Evolutionary conservation across 2,329 filamentous ascomycete species (phyloP), one percentile per base, ranked within the genome.

Genomic region (Trichoderma afroharzianum): DNA sequence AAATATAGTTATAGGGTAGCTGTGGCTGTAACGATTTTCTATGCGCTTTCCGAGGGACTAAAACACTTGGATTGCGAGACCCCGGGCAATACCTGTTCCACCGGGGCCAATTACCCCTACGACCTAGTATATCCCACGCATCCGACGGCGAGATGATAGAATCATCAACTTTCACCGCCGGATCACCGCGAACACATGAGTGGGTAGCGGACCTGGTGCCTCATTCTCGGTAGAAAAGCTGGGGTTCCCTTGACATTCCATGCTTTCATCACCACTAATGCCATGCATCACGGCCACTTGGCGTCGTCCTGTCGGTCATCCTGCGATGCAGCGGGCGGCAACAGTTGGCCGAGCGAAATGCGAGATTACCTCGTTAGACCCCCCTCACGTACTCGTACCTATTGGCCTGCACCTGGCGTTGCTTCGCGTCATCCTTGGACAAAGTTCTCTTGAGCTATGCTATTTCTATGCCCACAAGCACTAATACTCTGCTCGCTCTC

Each of bases 121-220:
- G n/a, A n/a, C n/a, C n/a, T n/a, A n/a, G n/a, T n/a, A 67, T 57
- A 59, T 57, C 30, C 63, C 63, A 70, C 50, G 68, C 50, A 66
- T 43, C 58, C 55, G 36, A 71, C 61, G 55, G 68, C 50, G 39
- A 30, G 68, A 72, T 28, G 47, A 72, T 71, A 28, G 59, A 14
- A 47, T 59, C 55, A 58, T 69, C 55, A 58, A 50, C 50, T 26
- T 71, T 70, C 68, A 71, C 68, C 68, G 68, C 68, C 50, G 53
- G 62, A 66, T 63, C 61, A 62, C 55, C n/a, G 53, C 47, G 33
- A 59, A 12, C 61, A 71, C 33, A 71, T 63, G 57, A 55, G 70
- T 68, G 63, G 57, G 28, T 55, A 71, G 30, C 50, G 57, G 70
- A 39, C 28, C 30, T 43, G 43, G 64, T 58, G 32, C 63, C 62